Conservation (phyloP, 805 yeast species). For the Zygosaccharomyces gambellarensis region DNA sequence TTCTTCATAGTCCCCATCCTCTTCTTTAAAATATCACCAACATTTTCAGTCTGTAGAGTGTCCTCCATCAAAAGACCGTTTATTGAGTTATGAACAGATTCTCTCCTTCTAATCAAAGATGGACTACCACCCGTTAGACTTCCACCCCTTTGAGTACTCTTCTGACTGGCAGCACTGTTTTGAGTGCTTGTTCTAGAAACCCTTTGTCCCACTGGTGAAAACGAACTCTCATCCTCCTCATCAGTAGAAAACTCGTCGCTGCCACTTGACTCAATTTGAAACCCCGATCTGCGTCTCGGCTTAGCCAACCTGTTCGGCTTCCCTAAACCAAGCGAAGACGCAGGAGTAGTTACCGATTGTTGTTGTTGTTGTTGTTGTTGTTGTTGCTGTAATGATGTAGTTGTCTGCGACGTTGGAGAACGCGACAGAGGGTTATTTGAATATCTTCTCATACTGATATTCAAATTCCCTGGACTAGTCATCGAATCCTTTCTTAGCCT, state of each 20-base stretch:
- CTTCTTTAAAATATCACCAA: slow-evolving; percentile 24
- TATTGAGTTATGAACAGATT: slow-evolving; percentile 12
- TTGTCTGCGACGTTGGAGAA: slow-evolving; percentile 19
- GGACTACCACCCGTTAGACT: slow-evolving; percentile 20
- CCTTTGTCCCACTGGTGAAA: slow-evolving; percentile 16
- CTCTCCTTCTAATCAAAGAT: slow-evolving; percentile 12
- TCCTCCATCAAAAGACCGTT: slow-evolving; percentile 20
- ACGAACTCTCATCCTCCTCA: slow-evolving; percentile 22
- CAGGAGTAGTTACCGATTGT: slow-evolving; percentile 3
- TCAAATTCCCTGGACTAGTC: not conserved
- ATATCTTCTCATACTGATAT: slow-evolving; percentile 8
- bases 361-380: too few species aligned
- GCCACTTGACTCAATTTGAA: slow-evolving; percentile 29
- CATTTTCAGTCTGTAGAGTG: slow-evolving; percentile 23
- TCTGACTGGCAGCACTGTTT: slow-evolving; percentile 16
- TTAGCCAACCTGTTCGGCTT: not conserved
- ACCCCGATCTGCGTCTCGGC: slow-evolving; percentile 13
- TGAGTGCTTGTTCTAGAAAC: slow-evolving; percentile 20
- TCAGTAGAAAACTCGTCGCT: slow-evolving; percentile 27
- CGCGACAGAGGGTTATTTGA: slow-evolving; percentile 17
- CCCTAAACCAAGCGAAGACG: not conserved
- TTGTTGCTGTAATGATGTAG: slow-evolving; percentile 5
- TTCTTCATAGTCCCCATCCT: slow-evolving; percentile 15
- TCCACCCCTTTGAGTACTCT: slow-evolving; percentile 10
- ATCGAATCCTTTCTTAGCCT: not conserved